Evolutionary conservation across 768 basidiomycete genomes (phyloP).

Genomic region (Paxillus ammoniavirescens): DNA sequence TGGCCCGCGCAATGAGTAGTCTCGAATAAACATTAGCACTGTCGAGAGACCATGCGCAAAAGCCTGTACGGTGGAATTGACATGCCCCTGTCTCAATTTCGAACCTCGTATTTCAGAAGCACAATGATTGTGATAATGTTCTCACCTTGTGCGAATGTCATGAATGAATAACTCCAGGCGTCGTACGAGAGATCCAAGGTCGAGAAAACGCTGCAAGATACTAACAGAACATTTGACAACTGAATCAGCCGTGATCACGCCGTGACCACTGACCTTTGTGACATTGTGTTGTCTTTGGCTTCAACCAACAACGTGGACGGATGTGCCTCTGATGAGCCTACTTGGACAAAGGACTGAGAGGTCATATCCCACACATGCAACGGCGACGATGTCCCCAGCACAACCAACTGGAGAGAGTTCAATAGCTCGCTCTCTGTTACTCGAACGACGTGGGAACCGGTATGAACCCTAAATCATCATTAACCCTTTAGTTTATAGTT

Average conservation of each 20-base stretch:
- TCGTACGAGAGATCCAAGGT: conserved; percentile 65
- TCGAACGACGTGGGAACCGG: conserved; percentile 44
- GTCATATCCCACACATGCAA: conserved; percentile 61
- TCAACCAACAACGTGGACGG: conserved; percentile 45
- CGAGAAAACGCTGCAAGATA: conserved; percentile 58
- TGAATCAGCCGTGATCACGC: background rate
- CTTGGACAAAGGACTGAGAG: conserved; percentile 56
- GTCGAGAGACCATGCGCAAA: conserved; percentile 65
- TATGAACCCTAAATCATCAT: conserved; percentile 44
- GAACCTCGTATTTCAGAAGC: conserved; percentile 5
- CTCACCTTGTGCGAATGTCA: conserved; percentile 50
- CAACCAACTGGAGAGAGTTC: conserved; percentile 49
- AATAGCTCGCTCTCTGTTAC: conserved; percentile 49
- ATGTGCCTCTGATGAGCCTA: conserved; percentile 34
- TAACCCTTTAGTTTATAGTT: background rate
- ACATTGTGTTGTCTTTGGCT: conserved; percentile 55
- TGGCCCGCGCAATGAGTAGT: conserved; percentile 39
- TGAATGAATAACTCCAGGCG: conserved; percentile 58
- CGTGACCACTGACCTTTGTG: conserved; percentile 46
- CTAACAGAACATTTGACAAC: conserved; percentile 33
- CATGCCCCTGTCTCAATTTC: conserved; percentile 39
- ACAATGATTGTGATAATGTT: background rate
- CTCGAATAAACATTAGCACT: conserved; percentile 50
- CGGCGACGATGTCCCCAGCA: conserved; percentile 67
- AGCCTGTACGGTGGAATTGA: conserved; percentile 59